These are phyloP conservation scores for Saxophila tyrrhenica DNA, from an alignment of 495 filamentous ascomycete species.

Conservation along the genomic window DNA sequence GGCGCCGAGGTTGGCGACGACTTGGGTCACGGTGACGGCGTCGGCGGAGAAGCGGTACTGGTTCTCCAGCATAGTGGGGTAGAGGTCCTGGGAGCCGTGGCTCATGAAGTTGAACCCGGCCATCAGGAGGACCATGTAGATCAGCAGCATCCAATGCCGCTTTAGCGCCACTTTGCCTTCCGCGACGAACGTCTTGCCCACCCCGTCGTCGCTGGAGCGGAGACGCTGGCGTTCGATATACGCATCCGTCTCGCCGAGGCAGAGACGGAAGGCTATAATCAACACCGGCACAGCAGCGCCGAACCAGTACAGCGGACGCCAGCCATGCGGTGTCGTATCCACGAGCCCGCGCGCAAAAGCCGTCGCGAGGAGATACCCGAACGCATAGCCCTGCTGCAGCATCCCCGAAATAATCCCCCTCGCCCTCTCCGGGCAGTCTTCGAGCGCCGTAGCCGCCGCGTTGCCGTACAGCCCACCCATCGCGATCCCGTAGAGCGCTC, in stretches of 20 bases:
- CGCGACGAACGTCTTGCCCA: conserved; percentile 50
- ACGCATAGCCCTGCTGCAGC: conserved; percentile 80
- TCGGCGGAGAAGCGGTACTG: conserved; percentile 64
- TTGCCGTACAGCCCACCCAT: conserved; percentile 88
- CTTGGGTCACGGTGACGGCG: conserved; percentile 66
- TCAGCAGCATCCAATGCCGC: conserved; percentile 65
- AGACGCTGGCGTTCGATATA: conserved; percentile 52
- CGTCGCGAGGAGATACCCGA: conserved; percentile 72
- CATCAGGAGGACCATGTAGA: conserved; percentile 78
- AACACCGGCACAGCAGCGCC: conserved; percentile 68
- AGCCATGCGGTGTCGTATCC: conserved; percentile 58
- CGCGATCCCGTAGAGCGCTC: conserved; percentile 77
- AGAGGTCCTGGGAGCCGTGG: conserved; percentile 85
- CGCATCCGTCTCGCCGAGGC: conserved; percentile 61
- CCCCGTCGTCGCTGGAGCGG: conserved; percentile 39
- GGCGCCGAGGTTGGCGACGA: conserved; percentile 75
- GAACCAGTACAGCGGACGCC: conserved; percentile 83
- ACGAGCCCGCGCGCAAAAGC: conserved; percentile 62
- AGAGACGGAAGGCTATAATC: conserved; percentile 67
- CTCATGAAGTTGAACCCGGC: conserved; percentile 91
- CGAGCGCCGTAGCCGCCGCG: conserved; percentile 72
- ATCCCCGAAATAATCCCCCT: conserved; percentile 70
- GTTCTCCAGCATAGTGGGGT: conserved; percentile 70
- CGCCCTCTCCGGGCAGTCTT: conserved; percentile 66
- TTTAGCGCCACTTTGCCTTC: conserved; percentile 69